Base-by-base conservation (phyloP, 2,329 filamentous ascomycete species). In the Metarhizium guizhouense region DNA sequence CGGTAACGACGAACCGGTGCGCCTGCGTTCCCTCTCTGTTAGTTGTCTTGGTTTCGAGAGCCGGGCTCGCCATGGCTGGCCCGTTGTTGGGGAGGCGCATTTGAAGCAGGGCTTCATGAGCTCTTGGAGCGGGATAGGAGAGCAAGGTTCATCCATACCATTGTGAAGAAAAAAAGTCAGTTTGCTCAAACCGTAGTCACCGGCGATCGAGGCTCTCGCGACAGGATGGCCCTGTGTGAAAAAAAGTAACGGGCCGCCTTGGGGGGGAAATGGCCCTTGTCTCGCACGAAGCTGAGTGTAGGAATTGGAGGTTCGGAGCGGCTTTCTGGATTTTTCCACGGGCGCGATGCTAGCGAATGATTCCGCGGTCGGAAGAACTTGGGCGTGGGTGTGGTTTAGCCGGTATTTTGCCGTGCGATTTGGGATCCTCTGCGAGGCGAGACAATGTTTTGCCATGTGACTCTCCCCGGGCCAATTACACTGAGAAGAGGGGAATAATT, bases 1-100 rank as follows among this genome's bases (percentile, higher is more conserved):
- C 91, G 76, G 90, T 90, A 77, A 99, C 86, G 74, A 96, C 69
- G 62, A 73, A 88, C 67, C 91, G 89, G 78, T 97, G 90, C 71
- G 93, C 93, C 93, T 96, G 45, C 11, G 13, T 20, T n/a, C 2
- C 10, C 2, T 18, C 13, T 7, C 13, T 30, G 45, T 48, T 30
- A 48, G 25, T 14, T 13, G 11, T 13, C 14, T 48, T 30, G 16
- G 13, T 48, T 30, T 16, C 10, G 6, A 29, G n/a, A 29, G 11
- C 16, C 18, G 14, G 25, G 8, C n/a, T 14, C 16, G 42, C 42
- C 42, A 11, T 11, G n/a, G 42, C 42, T 20, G n/a, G n/a, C 6
- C 42, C 7, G n/a, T 45, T 11, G 42, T 16, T 13, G 42, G 20
- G 18, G 14, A 45, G 16, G 42, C 42, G 45, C 42, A 25, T 14